Evolutionary conservation across 176 grass and related monocot species (phyloP).

Genomic region (Tuctoria greenei): DNA sequence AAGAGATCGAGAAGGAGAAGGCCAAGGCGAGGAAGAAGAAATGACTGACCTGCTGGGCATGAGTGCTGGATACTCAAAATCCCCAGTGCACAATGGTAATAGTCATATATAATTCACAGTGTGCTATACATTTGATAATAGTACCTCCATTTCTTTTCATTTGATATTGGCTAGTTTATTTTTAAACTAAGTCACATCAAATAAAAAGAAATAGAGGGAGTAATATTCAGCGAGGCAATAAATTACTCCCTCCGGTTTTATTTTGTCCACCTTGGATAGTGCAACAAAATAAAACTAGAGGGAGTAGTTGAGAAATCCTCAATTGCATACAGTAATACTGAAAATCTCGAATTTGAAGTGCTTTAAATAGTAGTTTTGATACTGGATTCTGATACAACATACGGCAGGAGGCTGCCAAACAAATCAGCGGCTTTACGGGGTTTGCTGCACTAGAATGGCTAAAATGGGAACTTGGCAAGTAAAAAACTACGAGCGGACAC

Average conservation of each 20-base stretch:
- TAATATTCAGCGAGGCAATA: background rate
- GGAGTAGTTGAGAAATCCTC: background rate
- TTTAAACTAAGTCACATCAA: no score
- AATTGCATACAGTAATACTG: background rate
- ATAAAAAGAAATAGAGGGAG: no score
- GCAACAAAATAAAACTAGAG: no score
- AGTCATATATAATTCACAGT: background rate
- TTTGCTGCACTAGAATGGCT: background rate
- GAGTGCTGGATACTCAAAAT: background rate
- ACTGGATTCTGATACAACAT: slow-evolving; percentile 19
- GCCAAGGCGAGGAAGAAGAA: slow-evolving; percentile 24
- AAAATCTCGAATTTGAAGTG: background rate
- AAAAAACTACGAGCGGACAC: background rate
- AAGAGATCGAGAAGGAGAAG: slow-evolving; percentile 50
- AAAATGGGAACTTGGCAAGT: slow-evolving; percentile 3
- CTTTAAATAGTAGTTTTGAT: background rate
- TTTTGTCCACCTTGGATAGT: no score
- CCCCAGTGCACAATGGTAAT: background rate
- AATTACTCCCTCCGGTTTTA: no score
- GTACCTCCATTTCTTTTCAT: no score
- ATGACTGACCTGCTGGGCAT: background rate
- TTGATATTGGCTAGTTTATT: no score
- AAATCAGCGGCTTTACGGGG: background rate
- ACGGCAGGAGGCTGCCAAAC: slow-evolving; percentile 1
- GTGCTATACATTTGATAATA: background rate